These are phyloP conservation scores for Hemileccinum impolitum DNA, from an alignment of 768 basidiomycete species.

Conservation along the genomic window DNA sequence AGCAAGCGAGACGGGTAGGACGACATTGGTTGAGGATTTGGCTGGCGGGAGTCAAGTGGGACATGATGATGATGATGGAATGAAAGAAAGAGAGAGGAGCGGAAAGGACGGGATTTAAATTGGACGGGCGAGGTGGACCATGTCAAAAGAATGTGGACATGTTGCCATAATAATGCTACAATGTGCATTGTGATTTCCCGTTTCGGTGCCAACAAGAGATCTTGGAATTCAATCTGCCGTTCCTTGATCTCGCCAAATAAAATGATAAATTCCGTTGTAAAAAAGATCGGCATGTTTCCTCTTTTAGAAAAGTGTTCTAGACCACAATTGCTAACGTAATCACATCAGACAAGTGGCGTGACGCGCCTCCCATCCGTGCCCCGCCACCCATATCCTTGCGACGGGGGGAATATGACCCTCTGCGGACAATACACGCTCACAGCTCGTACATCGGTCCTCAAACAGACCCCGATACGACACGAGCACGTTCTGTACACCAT, in stretches of 20 bases:
- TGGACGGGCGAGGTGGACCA: background rate
- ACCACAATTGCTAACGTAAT: background rate
- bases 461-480: slow-evolving; percentile 60
- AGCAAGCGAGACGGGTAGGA: slow-evolving; percentile 37
- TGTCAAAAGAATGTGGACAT: background rate
- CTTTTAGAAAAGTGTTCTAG: too few relatives aligned
- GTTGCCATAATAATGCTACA: background rate
- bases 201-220: slow-evolving; percentile 25
- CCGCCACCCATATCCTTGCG: slow-evolving; percentile 49
- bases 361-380: slow-evolving; percentile 43
- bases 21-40: slow-evolving; percentile 11
- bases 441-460: slow-evolving; percentile 54
- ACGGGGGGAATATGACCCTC: slow-evolving; percentile 76
- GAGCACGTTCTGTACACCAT: slow-evolving; percentile 42
- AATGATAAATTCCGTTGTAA: background rate
- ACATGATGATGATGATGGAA: background rate
- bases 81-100: background rate
- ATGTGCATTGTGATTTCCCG: slow-evolving; percentile 16
- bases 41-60: slow-evolving; percentile 8
- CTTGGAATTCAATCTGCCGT: slow-evolving; percentile 15
- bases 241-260: slow-evolving; percentile 10
- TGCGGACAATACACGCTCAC: slow-evolving; percentile 61
- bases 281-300: too few relatives aligned
- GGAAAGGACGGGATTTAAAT: slow-evolving; percentile 27
- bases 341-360: slow-evolving; percentile 44